Base-by-base conservation (phyloP, 176 grass and related monocot genomes). In the Musa schizocarpa region DNA sequence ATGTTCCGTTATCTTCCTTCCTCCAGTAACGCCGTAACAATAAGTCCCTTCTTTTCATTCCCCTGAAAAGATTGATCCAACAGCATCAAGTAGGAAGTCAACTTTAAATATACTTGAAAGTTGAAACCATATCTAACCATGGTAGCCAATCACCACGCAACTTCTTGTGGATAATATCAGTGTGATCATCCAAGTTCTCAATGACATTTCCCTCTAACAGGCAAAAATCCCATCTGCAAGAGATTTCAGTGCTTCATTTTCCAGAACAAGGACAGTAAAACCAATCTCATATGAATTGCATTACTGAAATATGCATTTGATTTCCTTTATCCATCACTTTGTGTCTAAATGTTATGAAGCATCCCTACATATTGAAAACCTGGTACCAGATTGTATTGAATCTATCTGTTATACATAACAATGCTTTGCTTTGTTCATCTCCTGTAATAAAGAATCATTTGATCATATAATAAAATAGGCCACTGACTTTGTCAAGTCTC, bases 141-240 rank as follows among this genome's bases (percentile, higher is more conserved):
- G 90, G 94, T 69, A 98, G 78, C 94, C 94, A 98, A 80, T 93
- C 86, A 48, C 78, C 81, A 83, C 84, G 83, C 74, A 93, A 79
- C 84, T 98, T 98, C 81, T 93, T 98, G 68, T 98, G 90, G 79
- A 98, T 91, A 85, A 98, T 93, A 79, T 91, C 90, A 50, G 94
- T 89, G 82, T 98, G 90, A 20, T 86, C 90, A 85, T 98, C 94
- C 58, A 93, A 74, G 75, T 91, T 88, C 72, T 98, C 94, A 49
- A 98, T 65, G n/a, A 98, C 94, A 57, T 80, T 90, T 73, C 90
- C 94, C 87, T 98, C 90, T 23, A 69, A 70, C 77, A 98, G 83
- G 80, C 87, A 93, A 77, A 98, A 98, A 75, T 98, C 94, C 94
- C 94, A 98, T 82, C 94, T 98, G 69, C 78, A 90, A 78, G 63